Conservation (phyloP, 306 rosid species). For the Boehmeria nivea region DNA sequence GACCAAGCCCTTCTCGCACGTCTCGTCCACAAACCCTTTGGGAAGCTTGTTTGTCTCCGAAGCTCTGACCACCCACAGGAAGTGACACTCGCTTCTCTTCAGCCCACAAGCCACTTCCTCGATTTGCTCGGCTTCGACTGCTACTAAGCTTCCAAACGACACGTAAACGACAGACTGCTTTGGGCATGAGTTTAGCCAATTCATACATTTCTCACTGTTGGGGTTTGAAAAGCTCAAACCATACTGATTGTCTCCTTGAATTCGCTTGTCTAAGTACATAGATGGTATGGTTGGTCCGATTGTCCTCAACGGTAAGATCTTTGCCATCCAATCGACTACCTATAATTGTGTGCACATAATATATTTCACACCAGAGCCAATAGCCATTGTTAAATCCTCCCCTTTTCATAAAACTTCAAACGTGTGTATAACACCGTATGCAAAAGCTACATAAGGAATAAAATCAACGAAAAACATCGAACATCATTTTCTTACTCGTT, state of each 20-base stretch:
- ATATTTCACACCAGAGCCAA: not conserved
- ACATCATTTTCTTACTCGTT: no score
- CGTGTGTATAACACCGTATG: no score
- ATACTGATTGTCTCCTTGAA: conserved; percentile 28
- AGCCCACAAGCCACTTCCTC: conserved; percentile 27
- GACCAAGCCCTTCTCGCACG: conserved; percentile 7
- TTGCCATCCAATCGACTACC: conserved; percentile 24
- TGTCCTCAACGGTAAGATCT: conserved; percentile 32
- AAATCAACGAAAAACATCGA: no score
- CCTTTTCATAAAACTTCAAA: no score
- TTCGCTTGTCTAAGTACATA: conserved; percentile 27
- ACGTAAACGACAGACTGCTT: conserved; percentile 26
- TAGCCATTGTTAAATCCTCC: no score
- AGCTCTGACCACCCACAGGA: conserved; percentile 35
- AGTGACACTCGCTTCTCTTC: conserved; percentile 1
- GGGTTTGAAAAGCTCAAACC: conserved; percentile 21
- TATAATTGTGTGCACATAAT: not conserved
- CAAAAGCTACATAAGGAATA: no score
- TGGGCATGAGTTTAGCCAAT: conserved; percentile 31
- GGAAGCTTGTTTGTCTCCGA: conserved; percentile 21
- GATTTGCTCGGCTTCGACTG: conserved; percentile 19
- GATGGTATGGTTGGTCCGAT: conserved; percentile 43
- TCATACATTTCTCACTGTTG: conserved; percentile 20
- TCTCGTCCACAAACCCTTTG: conserved; percentile 20
- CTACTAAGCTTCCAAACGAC: conserved; percentile 25